Evolutionary conservation across 352 stramenopile species (phyloP), one percentile per base, ranked within the genome.

Genomic region (Phytophthora syringae): DNA sequence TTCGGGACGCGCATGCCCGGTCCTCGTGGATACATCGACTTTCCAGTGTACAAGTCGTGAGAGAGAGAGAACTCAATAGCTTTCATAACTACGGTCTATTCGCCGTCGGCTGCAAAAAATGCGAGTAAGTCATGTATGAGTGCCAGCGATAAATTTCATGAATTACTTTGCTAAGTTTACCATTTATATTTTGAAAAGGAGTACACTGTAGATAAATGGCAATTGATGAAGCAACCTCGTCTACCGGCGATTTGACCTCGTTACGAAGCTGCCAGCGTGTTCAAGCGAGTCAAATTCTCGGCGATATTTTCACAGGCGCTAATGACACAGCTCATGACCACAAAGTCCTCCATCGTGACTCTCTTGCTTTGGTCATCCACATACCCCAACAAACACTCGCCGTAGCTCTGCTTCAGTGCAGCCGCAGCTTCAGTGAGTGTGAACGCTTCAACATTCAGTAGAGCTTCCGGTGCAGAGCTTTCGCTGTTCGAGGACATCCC

Each of bases 271-370:
- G 82, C 79, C 12, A 90, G 58, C 3, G 74, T 78, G 50, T 84
- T 89, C 28, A 91, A 73, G 39, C 60, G 68, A 13, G 77, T 84
- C 56, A 91, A 64, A 15, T 77, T 82, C n/a, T 75, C 66, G 0
- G 78, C 76, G n/a, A 91, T 80, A 48, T 85, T 76, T 60, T 88
- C 76, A 42, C 74, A 80, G 27, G 75, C 70, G 45, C 76, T 81
- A 39, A 91, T 88, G 10, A 91, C 66, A 40, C 82, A 91, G 65
- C 82, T 91, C 72, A 88, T 91, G 52, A 87, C 64, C 24, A 88
- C 87, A 30, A 89, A 83, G 52, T 90, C 76, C 37, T 90, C 82
- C 61, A 90, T 86, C 1, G 77, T 73, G 7, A 88, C 65, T 27
- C 68, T 65, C 27, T 57, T 60, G 32, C 57, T 71, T 16, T 56